phyloP scores from a whole-genome alignment of 2,329 filamentous ascomycete genomes.

The Cadophora sp. region DNA sequence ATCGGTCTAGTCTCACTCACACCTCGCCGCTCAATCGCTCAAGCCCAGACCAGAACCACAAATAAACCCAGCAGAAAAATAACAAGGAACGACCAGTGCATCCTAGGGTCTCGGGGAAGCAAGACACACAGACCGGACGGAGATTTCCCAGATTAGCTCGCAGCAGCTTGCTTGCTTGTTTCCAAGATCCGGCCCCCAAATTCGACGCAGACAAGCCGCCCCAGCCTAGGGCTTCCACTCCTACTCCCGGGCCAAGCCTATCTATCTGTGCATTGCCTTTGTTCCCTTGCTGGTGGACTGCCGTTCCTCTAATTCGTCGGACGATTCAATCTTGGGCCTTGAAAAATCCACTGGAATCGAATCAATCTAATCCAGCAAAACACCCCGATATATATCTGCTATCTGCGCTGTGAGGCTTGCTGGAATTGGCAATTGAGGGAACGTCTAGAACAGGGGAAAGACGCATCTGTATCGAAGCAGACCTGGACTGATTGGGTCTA shows the following conservation, averaged over 20 bases:
- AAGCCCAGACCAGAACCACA: neutral
- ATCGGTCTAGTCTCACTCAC: neutral
- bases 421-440: neutral
- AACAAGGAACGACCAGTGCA: neutral
- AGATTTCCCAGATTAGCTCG: conserved; percentile 9
- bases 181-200: conserved; percentile 1
- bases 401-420: neutral
- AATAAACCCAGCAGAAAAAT: neutral
- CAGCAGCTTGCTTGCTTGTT: neutral
- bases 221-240: neutral
- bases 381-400: conserved; percentile 6
- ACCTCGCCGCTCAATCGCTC: neutral
- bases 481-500: neutral
- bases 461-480: neutral
- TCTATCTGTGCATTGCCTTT: neutral
- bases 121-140: neutral
- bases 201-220: neutral
- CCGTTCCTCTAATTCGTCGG: neutral
- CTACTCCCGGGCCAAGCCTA: neutral
- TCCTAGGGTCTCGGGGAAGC: conserved; percentile 11
- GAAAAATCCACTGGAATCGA: too few species aligned
- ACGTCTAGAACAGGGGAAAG: neutral
- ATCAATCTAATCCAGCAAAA: neutral
- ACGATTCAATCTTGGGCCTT: neutral
- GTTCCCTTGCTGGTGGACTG: neutral